These are phyloP conservation scores for Rhizopogon roseolus DNA, from an alignment of 768 basidiomycete genomes.

Conservation along the genomic window DNA sequence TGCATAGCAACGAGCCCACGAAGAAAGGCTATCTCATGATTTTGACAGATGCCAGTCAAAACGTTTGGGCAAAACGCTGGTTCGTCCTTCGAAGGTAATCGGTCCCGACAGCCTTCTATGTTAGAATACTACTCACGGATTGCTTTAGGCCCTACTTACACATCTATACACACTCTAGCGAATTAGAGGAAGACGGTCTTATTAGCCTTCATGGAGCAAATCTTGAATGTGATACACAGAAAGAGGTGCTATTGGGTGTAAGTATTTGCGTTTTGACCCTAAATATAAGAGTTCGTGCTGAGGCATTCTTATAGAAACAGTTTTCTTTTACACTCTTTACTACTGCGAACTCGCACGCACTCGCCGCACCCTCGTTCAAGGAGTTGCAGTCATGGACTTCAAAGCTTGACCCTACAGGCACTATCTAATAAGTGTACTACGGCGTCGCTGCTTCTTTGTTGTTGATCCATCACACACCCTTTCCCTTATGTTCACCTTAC, in stretches of 20 bases:
- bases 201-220: slow-evolving; percentile 83
- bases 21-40: slow-evolving; percentile 84
- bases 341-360: slow-evolving; percentile 84
- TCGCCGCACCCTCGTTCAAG: slow-evolving; percentile 76
- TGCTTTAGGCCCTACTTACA: slow-evolving; percentile 78
- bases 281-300: not conserved
- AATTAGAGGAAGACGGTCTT: slow-evolving; percentile 77
- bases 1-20: slow-evolving; percentile 66
- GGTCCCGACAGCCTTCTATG: not conserved
- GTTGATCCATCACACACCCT: slow-evolving; percentile 8
- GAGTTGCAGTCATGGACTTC: slow-evolving; percentile 83
- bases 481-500: slow-evolving; percentile 23
- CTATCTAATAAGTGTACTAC: slow-evolving; percentile 32
- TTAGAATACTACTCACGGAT: slow-evolving; percentile 2
- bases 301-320: slow-evolving; percentile 50
- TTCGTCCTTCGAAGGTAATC: slow-evolving; percentile 80
- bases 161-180: slow-evolving; percentile 79
- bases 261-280: slow-evolving; percentile 25
- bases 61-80: slow-evolving; percentile 81
- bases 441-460: not conserved
- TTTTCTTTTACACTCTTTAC: slow-evolving; percentile 91
- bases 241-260: slow-evolving; percentile 84
- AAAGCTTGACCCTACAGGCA: slow-evolving; percentile 80
- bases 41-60: slow-evolving; percentile 73
- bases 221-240: slow-evolving; percentile 80